phyloP scores from a whole-genome alignment of 495 filamentous ascomycete genomes.

The Xanthoparmelia taractica region DNA sequence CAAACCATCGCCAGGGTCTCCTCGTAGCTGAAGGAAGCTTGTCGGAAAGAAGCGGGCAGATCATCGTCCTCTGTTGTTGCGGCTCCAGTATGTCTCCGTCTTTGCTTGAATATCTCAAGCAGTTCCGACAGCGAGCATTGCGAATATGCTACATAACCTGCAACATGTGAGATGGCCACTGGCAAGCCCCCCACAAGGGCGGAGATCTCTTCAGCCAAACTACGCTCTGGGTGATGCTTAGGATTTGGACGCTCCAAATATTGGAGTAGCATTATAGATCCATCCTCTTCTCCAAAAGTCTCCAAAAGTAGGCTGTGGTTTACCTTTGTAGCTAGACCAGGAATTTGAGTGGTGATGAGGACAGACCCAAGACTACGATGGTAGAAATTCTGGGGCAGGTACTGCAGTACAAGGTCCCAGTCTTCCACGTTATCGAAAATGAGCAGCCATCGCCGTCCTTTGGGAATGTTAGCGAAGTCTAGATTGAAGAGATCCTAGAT shows the following conservation, averaged over 20 bases:
- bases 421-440: slow-evolving; percentile 27
- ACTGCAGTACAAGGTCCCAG: slow-evolving; percentile 19
- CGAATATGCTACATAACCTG: slow-evolving; percentile 25
- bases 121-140: slow-evolving; percentile 22
- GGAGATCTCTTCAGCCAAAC: slow-evolving; percentile 19
- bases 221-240: slow-evolving; percentile 14
- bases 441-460: slow-evolving; percentile 25
- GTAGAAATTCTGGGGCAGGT: slow-evolving; percentile 19
- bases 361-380: slow-evolving; percentile 21
- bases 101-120: slow-evolving; percentile 28
- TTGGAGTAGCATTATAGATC: slow-evolving; percentile 18
- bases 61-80: slow-evolving; percentile 15
- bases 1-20: slow-evolving; percentile 22
- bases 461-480: neutral
- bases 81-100: slow-evolving; percentile 11
- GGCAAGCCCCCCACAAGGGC: slow-evolving; percentile 22
- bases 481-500: neutral
- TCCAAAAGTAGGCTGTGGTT: neutral
- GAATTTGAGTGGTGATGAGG: slow-evolving; percentile 9
- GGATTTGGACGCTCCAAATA: slow-evolving; percentile 15
- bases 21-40: slow-evolving; percentile 17
- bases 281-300: slow-evolving; percentile 18
- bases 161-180: slow-evolving; percentile 25
- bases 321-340: neutral
- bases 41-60: slow-evolving; percentile 13